Base-by-base conservation (phyloP, 2,329 filamentous ascomycete genomes). In the Colletotrichum melonis region DNA sequence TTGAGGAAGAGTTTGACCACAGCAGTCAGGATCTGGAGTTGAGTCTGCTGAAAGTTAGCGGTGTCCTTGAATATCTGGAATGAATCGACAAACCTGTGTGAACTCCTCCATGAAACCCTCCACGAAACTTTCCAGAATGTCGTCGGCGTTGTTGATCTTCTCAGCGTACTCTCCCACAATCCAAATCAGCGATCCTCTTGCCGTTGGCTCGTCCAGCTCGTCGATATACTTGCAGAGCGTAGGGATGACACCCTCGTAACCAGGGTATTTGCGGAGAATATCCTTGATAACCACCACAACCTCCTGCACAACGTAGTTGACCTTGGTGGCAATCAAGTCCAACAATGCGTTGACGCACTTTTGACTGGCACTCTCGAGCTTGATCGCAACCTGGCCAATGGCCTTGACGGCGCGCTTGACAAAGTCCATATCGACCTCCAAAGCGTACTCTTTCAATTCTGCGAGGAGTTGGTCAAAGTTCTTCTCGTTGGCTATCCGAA, bases 401-500 rank as follows among this genome's bases (percentile, higher is more conserved):
- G 97, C 97, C 82, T 95, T 97, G 78, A 99, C 94, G 8, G 97
- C 95, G 78, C 97, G 92, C 78, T 95, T 92, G 68, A 98, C 96
- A 81, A 98, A 98, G 82, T 99, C 97, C 95, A 99, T 98, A 79
- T 99, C 97, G 42, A 99, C 96, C 86, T 99, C 97, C 77, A 98
- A 88, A 8, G 97, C 97, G 79, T 99, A 99, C 82, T 99, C 97
- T 83, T 98, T 98, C 80, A 99, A 83, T 82, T 99, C 97, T 12
- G 95, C 94, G 19, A 99, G 87, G 30, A 99, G 88, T 81, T 98
- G 97, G 80, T 99, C 97, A 73, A 96, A 96, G 80, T 98, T 99
- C 81, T 93, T 93, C 78, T 98, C 95, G 84, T 98, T 98, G 74
- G 96, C 95, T 91, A 99, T 98, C 82, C 97, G 92, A 60, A 99